These are phyloP conservation scores for Nakazawaea molendinolei DNA, from an alignment of 805 yeast genomes.

Conservation along the genomic window DNA sequence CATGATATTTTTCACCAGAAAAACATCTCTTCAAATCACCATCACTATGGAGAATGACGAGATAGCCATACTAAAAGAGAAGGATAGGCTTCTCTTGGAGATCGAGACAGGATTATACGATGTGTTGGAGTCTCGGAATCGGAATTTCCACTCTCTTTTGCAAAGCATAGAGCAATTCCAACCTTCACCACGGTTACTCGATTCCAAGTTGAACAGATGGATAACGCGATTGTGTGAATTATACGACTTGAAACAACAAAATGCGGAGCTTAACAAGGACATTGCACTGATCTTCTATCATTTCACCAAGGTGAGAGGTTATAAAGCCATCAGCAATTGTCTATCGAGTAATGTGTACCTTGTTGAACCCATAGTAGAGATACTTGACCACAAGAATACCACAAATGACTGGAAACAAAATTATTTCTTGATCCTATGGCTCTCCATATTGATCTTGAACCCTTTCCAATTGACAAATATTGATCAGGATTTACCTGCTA, in stretches of 20 bases:
- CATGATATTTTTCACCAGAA: too few species aligned
- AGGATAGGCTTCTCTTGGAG: constrained; percentile 2
- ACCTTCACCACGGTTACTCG: constrained; percentile 45
- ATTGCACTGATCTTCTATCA: constrained; percentile 42
- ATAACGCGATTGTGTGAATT: constrained; percentile 22
- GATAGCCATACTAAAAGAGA: constrained; percentile 6
- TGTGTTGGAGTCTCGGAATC: constrained; percentile 1
- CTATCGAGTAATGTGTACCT: constrained; percentile 53
- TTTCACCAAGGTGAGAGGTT: constrained; percentile 59
- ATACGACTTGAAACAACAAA: constrained; percentile 18
- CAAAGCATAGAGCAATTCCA: constrained; percentile 42
- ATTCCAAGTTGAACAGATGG: constrained; percentile 29
- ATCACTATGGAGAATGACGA: constrained; percentile 9
- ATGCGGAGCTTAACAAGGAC: constrained; percentile 8
- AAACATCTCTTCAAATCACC: too few species aligned
- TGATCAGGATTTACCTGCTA: constrained; percentile 22
- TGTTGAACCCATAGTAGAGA: constrained; percentile 30
- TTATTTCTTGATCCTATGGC: constrained; percentile 60
- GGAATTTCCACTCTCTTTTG: constrained; percentile 12
- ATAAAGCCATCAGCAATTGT: constrained; percentile 52
- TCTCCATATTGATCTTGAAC: constrained; percentile 57
- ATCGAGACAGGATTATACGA: neutral
- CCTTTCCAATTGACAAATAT: constrained; percentile 60
- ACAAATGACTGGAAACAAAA: constrained; percentile 36
- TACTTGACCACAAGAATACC: constrained; percentile 15